Conservation (phyloP, 495 filamentous ascomycete genomes). For the Hyaloscypha hepaticicola region DNA sequence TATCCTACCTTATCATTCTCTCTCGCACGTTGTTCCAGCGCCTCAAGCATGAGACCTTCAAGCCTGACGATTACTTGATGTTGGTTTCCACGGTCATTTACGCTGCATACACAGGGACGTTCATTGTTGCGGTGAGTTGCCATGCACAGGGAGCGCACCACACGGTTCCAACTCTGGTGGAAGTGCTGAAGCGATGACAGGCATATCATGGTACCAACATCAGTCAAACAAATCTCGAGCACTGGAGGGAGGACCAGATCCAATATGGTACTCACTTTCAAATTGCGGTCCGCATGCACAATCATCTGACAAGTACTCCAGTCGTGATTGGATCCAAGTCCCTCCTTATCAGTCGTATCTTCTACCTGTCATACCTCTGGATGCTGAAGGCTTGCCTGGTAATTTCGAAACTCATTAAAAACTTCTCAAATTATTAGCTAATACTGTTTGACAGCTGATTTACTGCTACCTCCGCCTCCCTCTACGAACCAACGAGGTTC, state of each 20-base stretch:
- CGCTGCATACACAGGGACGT: background rate
- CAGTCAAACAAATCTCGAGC: background rate
- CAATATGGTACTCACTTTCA: background rate
- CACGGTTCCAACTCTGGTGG: background rate
- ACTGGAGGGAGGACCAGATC: slow-evolving; percentile 4
- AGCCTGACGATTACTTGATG: slow-evolving; percentile 22
- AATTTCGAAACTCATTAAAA: background rate
- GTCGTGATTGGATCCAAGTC: slow-evolving; percentile 13
- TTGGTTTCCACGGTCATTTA: slow-evolving; percentile 9
- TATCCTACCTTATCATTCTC: slow-evolving; percentile 20
- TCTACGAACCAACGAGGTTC: background rate
- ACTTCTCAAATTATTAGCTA: background rate
- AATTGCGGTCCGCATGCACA: background rate
- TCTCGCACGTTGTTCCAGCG: slow-evolving; percentile 16
- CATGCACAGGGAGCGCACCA: background rate
- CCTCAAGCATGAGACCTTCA: slow-evolving; percentile 20
- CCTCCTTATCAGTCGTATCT: slow-evolving; percentile 5
- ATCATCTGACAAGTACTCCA: background rate
- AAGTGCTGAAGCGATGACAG: slow-evolving; percentile 5
- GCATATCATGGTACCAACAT: slow-evolving; percentile 17
- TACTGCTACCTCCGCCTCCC: slow-evolving; percentile 19
- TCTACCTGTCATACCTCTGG: slow-evolving; percentile 22
- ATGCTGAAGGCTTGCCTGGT: slow-evolving; percentile 25
- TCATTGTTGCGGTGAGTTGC: slow-evolving; percentile 13
- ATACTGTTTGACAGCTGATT: slow-evolving; percentile 8